Evolutionary conservation across 1,284 basidiomycete species (phyloP), one percentile per base, ranked within the genome.

Genomic region (Abortiporus biennis): DNA sequence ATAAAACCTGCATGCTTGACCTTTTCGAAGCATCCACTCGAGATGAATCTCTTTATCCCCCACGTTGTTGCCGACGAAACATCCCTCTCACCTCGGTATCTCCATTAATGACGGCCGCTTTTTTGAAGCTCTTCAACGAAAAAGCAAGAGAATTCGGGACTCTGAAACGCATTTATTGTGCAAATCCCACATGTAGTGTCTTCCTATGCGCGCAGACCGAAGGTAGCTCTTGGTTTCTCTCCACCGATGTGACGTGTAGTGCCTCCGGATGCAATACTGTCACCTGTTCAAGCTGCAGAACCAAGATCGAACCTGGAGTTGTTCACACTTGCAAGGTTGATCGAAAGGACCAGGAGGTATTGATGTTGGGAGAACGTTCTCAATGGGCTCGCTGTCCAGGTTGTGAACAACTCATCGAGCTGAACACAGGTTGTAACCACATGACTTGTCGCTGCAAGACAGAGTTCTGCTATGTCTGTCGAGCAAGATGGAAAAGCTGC

Each of bases 401-500:
- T 1, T 72, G 71, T 50, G 54, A 57, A 16, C 56, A 62, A 34
- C 55, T 72, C 49, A 61, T 72, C 45, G 70, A 72, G 48, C 66
- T 69, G 27, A 49, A 59, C 24, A 32, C 55, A 5, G 71, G 69
- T 0, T 72, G 70, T 46, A 67, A 56, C 48, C 70, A 72, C 48
- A 72, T 72, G 66, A 71, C 68, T 2, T 72, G 69, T 47, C 54
- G 63, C 19, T 72, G 69, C 51, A 54, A 56, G 38, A 62, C 66
- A n/a, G 54, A 72, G 45, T 72, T 72, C 47, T 72, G 69, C 49
- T 71, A 71, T 44, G 39, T 65, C 5, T 72, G 71, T 53, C 53
- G 40, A 6, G 62, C 55, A 54, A 52, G 35, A 19, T 71, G 70
- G 69, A 71, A 68, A 54, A 61, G 54, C 8, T 70, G 69, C 43